Evolutionary conservation across 1,139 yeast species (phyloP), one percentile per base, ranked within the genome.

Genomic region (Saccharomycopsis hybrid): DNA sequence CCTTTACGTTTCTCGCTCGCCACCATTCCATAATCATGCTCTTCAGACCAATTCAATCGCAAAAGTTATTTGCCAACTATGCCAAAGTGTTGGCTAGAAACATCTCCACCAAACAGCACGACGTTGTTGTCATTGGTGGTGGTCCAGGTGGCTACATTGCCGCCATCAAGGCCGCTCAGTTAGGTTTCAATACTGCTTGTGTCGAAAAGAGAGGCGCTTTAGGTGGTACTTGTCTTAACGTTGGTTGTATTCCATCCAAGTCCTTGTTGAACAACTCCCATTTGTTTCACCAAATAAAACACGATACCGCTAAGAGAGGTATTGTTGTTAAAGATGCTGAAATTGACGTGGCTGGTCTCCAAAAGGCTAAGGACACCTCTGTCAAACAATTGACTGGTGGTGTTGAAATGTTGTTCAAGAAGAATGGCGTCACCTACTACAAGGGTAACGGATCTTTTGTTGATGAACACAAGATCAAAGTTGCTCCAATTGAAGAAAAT

Each of bases 141-240:
- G 99, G 99, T 54, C 99, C 99, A 58, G 99, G 97, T 69, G 99
- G 99, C 57, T 86, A 86, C 65, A 95, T 94, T 59, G 97, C 97
- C 53, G 98, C 99, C 64, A 94, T 94, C 68, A 90, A 88, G 71
- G 97, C 97, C 53, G 98, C 98, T 48, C 99, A 94, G 73, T 76
- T 89, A 56, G 97, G 97, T 39, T 76, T 77, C 60, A 83, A 89
- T 69, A 88, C 97, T 52, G 98, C 97, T 42, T 92, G 98, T 78
- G 75, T 94, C 59, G 98, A 94, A 70, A 89, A 88, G 74, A 84
- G 98, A 70, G 99, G 98, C 43, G 70, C 82, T 37, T 80, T 94
- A 58, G 99, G 99, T 57, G 99, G 99, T 64, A 94, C 98, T 50
- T 94, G 99, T 78, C 74, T 92, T 63, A 92, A 92, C 69, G 97